Conservation (phyloP, 768 basidiomycete genomes). For the Coprinellus aureogranulatus region DNA sequence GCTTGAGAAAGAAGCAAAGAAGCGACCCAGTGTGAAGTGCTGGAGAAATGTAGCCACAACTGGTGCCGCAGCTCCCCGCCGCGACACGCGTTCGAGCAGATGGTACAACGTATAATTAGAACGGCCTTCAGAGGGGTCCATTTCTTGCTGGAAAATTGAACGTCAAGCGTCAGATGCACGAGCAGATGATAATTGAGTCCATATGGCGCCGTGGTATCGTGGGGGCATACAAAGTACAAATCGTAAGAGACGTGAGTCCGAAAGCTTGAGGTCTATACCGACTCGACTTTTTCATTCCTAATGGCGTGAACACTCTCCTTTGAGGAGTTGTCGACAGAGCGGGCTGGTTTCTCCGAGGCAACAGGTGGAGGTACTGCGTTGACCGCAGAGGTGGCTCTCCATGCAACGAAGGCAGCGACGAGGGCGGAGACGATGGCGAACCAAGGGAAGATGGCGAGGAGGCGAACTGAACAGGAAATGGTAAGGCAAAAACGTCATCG, state of each 20-base stretch:
- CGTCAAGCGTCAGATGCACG: too few relatives aligned
- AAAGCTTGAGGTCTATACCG: background rate
- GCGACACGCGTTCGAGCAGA: too few relatives aligned
- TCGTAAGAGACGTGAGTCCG: background rate
- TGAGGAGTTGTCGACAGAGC: background rate
- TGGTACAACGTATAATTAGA: too few relatives aligned
- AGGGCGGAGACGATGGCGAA: conserved; percentile 23
- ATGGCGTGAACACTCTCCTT: conserved; percentile 3
- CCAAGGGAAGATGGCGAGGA: conserved; percentile 55
- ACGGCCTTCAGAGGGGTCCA: too few relatives aligned
- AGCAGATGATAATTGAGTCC: too few relatives aligned
- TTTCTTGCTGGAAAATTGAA: too few relatives aligned
- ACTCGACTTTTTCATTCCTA: conserved; percentile 1
- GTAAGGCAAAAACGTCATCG: background rate
- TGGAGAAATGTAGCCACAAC: too few relatives aligned
- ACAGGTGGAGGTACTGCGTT: background rate
- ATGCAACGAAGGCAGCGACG: conserved; percentile 21
- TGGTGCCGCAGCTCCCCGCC: too few relatives aligned
- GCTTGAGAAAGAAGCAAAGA: too few relatives aligned
- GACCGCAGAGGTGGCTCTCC: conserved; percentile 12
- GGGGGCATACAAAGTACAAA: background rate
- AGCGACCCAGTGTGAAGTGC: too few relatives aligned
- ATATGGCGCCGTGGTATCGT: too few relatives aligned
- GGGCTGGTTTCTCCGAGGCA: background rate
- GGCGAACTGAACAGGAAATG: conserved; percentile 35